A percentile compares a stretch with the other conserved stretches of the same genome.
Evolutionary conservation across 768 basidiomycete species (phyloP).

Genomic region (Imleria badia): DNA sequence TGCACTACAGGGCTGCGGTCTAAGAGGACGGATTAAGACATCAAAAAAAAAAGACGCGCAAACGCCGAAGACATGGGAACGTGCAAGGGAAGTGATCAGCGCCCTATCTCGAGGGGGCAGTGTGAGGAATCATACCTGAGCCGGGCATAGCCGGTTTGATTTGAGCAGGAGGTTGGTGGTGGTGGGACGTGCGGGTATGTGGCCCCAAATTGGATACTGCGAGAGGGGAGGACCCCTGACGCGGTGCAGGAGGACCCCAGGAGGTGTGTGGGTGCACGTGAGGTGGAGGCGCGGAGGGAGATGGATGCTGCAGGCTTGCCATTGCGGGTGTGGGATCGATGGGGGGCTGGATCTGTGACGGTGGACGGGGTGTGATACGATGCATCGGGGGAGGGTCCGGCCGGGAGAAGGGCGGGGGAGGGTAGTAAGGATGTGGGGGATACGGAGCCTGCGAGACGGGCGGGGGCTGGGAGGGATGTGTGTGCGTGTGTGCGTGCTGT

Average conservation of each 20-base stretch:
- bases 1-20: slow-evolving; percentile 32
- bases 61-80: background rate
- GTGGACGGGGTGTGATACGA: slow-evolving; percentile 33
- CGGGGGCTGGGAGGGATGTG: slow-evolving; percentile 16
- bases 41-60: slow-evolving; percentile 12
- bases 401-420: slow-evolving; percentile 16
- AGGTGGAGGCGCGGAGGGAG: slow-evolving; percentile 28
- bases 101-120: background rate
- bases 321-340: slow-evolving; percentile 32
- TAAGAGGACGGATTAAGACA: background rate
- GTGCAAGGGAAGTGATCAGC: slow-evolving; percentile 8
- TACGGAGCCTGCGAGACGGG: slow-evolving; percentile 17
- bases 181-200: slow-evolving; percentile 28
- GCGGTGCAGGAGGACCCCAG: slow-evolving; percentile 31
- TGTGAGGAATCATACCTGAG: slow-evolving; percentile 21
- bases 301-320: slow-evolving; percentile 34
- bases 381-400: slow-evolving; percentile 23
- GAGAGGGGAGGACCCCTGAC: slow-evolving; percentile 34
- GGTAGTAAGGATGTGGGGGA: slow-evolving; percentile 26
- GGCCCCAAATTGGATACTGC: slow-evolving; percentile 26
- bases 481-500: slow-evolving; percentile 25
- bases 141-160: slow-evolving; percentile 36
- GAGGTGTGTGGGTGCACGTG: slow-evolving; percentile 32
- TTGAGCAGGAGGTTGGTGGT: slow-evolving; percentile 27
- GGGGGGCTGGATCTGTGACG: slow-evolving; percentile 30